These are phyloP conservation scores for Ocimum tenuiflorum DNA, from an alignment of 257 asterid genomes.

Conservation along the genomic window DNA sequence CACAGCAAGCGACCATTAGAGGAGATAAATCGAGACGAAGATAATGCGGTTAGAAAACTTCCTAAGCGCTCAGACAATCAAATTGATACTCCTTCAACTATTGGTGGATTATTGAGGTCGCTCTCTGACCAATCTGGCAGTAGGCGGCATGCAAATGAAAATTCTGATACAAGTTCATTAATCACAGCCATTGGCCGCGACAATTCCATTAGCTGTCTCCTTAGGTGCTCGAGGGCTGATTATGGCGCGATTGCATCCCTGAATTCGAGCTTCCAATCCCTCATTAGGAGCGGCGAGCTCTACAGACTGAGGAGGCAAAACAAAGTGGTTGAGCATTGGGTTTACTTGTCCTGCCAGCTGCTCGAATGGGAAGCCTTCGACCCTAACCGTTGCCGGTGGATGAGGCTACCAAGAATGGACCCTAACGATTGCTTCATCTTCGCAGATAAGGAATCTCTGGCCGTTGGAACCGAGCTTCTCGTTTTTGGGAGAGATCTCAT, in stretches of 20 bases:
- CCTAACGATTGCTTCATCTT: constrained; percentile 58
- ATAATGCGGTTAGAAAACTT: constrained; percentile 27
- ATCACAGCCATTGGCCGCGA: constrained; percentile 44
- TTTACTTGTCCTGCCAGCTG: constrained; percentile 50
- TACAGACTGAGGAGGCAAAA: constrained; percentile 35
- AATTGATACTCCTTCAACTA: constrained; percentile 22
- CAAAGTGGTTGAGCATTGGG: constrained; percentile 73
- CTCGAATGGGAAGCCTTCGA: constrained; percentile 67
- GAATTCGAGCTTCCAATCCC: constrained; percentile 51
- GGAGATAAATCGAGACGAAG: constrained; percentile 34
- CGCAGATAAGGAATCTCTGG: constrained; percentile 85
- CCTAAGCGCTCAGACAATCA: constrained; percentile 34
- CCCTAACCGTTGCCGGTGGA: constrained; percentile 44
- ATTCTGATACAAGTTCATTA: constrained; percentile 40
- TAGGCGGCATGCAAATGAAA: constrained; percentile 24
- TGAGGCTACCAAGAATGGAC: constrained; percentile 58
- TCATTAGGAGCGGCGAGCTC: constrained; percentile 45
- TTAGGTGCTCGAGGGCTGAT: constrained; percentile 65
- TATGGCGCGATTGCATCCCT: constrained; percentile 42
- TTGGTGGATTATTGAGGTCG: constrained; percentile 23
- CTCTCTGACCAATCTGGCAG: constrained; percentile 16
- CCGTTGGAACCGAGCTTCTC: constrained; percentile 91
- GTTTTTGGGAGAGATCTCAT: constrained; percentile 74
- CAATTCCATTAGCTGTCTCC: constrained; percentile 47
- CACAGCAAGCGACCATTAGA: constrained; percentile 53